Evolutionary conservation across 208 protist species (phyloP).

Genomic region (Leishmania martiniquensis): DNA sequence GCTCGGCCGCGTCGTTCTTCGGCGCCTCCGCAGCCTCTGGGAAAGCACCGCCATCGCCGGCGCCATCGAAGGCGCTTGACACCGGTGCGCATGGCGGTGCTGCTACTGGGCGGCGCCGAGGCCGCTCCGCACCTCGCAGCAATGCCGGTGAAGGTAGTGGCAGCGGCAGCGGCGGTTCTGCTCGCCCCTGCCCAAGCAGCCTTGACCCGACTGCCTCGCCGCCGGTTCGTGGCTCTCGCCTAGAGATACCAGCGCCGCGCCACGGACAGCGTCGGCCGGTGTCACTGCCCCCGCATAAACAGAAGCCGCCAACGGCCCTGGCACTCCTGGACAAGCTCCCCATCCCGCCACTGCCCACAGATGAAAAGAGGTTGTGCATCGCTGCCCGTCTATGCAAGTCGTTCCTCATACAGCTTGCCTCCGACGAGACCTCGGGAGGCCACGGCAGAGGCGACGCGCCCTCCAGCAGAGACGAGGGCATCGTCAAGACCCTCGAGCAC

Average conservation of each 20-base stretch:
- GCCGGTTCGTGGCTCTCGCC: background rate
- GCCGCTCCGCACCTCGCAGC: background rate
- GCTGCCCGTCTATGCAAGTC: conserved; percentile 36
- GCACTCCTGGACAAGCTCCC: conserved; percentile 1
- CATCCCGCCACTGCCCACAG: conserved; percentile 13
- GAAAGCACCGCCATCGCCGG: background rate
- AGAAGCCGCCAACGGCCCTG: conserved; percentile 6
- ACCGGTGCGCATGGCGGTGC: conserved; percentile 5
- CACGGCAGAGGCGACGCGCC: conserved; percentile 7
- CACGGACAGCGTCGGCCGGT: conserved; percentile 13
- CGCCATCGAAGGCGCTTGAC: background rate
- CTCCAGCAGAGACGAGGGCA: conserved; percentile 27
- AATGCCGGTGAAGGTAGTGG: background rate
- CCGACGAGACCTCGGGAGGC: conserved; percentile 3
- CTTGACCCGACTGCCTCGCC: background rate
- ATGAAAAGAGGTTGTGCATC: conserved; percentile 32
- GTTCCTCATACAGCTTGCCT: conserved; percentile 31
- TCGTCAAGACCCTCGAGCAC: conserved; percentile 38
- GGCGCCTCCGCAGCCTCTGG: background rate
- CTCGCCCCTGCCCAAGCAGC: background rate
- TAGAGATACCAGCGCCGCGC: conserved; percentile 10
- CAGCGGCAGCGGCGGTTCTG: background rate
- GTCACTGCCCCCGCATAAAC: background rate
- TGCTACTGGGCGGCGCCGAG: background rate
- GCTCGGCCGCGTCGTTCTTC: background rate